Evolutionary conservation across 768 basidiomycete species (phyloP).

Genomic region (Suillus clintonianus): DNA sequence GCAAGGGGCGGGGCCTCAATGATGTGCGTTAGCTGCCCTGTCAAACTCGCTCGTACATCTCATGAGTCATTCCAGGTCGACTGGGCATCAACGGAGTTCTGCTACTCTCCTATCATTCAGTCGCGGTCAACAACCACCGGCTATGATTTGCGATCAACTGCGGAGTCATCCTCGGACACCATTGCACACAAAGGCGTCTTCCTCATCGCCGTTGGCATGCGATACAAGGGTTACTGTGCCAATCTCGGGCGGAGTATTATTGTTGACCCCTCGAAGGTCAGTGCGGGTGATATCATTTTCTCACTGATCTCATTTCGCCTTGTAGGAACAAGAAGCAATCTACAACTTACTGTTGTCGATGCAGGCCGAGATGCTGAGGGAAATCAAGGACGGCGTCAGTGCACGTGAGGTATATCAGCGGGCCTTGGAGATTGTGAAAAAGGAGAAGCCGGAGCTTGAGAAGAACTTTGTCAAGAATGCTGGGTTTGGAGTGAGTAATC

Average conservation of each 20-base stretch:
- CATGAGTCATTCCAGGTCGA: constrained; percentile 61
- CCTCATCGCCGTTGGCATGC: constrained; percentile 82
- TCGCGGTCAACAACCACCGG: constrained; percentile 81
- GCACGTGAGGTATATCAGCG: constrained; percentile 83
- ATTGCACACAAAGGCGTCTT: constrained; percentile 90
- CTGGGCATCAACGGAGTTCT: constrained; percentile 89
- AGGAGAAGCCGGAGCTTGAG: constrained; percentile 81
- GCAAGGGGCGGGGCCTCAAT: constrained; percentile 68
- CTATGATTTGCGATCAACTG: constrained; percentile 87
- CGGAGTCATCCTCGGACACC: constrained; percentile 80
- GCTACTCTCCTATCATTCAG: constrained; percentile 94
- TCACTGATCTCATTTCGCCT: neutral
- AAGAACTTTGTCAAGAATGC: constrained; percentile 85
- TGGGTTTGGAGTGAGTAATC: constrained; percentile 76
- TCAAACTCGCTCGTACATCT: neutral
- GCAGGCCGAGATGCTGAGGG: constrained; percentile 71
- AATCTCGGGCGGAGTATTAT: constrained; percentile 94
- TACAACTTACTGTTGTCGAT: constrained; percentile 78
- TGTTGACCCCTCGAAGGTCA: constrained; percentile 87
- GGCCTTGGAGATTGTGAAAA: constrained; percentile 66
- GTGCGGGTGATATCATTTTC: constrained; percentile 9
- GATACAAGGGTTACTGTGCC: constrained; percentile 91
- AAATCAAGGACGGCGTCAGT: constrained; percentile 77
- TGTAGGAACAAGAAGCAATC: constrained; percentile 87
- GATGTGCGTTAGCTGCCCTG: constrained; percentile 54